Percentiles rank a stretch among this genome's conserved stretches.
Conservation (phyloP, 2,329 filamentous ascomycete species). For the Calonectria honghensis region DNA sequence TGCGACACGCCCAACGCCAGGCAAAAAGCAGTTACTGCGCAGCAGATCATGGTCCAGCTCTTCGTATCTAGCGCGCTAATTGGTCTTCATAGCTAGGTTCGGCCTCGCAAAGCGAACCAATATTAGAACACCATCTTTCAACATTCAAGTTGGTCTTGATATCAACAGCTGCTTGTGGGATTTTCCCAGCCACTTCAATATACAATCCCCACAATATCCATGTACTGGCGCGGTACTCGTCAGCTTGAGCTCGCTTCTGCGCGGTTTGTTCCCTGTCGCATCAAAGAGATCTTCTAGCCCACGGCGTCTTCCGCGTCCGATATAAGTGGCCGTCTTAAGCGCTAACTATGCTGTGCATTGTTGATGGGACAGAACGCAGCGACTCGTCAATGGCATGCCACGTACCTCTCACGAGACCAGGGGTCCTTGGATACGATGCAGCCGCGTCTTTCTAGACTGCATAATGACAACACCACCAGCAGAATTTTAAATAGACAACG, state of each 20-base stretch:
- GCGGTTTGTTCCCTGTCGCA: conserved; percentile 17
- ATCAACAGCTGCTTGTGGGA: neutral
- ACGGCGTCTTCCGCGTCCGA: conserved; percentile 24
- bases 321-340: conserved; percentile 39
- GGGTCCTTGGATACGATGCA: conserved; percentile 52
- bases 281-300: conserved; percentile 24
- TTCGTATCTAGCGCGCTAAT: conserved; percentile 8
- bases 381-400: conserved; percentile 44
- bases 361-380: conserved; percentile 32
- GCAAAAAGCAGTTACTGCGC: conserved; percentile 6
- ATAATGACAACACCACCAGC: conserved; percentile 39
- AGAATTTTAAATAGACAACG: conserved; percentile 36
- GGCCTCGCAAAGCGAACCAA: conserved; percentile 15
- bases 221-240: conserved; percentile 18
- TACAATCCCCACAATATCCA: conserved; percentile 13
- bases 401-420: conserved; percentile 36
- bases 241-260: conserved; percentile 30
- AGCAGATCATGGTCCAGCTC: conserved; percentile 1
- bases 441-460: conserved; percentile 45
- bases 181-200: conserved; percentile 24
- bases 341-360: conserved; percentile 40
- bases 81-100: neutral
- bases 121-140: conserved; percentile 1
- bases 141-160: conserved; percentile 8
- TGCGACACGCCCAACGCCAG: conserved; percentile 15